Conservation (phyloP, 371 early-diverging fungal species). For the Choanephora cucurbitarum region DNA sequence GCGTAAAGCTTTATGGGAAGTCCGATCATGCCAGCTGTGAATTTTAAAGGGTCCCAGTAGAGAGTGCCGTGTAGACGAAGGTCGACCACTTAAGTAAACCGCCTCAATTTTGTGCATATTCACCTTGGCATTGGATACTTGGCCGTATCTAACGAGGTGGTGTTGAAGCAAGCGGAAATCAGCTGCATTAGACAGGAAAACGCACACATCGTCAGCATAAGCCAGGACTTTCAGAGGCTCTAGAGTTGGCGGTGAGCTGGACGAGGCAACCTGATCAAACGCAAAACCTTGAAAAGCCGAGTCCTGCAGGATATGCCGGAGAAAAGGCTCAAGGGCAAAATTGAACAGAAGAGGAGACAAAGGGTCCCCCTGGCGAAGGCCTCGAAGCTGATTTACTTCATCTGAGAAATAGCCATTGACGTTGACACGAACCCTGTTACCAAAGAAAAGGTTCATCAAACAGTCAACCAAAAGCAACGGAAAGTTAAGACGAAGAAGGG, state of each 20-base stretch:
- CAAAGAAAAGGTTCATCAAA: constrained; percentile 14
- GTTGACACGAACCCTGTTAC: constrained; percentile 2
- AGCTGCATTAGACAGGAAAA: background rate
- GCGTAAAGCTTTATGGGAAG: background rate
- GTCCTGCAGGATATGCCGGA: background rate
- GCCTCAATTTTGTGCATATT: background rate
- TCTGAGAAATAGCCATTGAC: constrained; percentile 5
- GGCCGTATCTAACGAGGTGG: background rate
- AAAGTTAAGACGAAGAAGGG: constrained; percentile 14
- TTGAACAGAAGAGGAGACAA: constrained; percentile 1
- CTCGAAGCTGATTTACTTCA: constrained; percentile 2
- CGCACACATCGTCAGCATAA: constrained; percentile 9
- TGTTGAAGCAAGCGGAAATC: background rate
- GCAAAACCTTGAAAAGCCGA: no score
- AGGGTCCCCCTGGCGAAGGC: constrained; percentile 5
- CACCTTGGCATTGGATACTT: background rate
- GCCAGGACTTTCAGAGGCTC: background rate
- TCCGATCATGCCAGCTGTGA: constrained; percentile 6
- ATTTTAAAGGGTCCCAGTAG: background rate
- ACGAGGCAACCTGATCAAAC: no score
- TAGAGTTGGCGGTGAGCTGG: no score
- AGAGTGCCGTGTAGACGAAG: background rate
- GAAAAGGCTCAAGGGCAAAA: constrained; percentile 1
- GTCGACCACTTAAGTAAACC: background rate
- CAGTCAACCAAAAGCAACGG: constrained; percentile 6